phyloP scores from a whole-genome alignment of 257 asterid genomes.

The Gynochthodes officinalis region DNA sequence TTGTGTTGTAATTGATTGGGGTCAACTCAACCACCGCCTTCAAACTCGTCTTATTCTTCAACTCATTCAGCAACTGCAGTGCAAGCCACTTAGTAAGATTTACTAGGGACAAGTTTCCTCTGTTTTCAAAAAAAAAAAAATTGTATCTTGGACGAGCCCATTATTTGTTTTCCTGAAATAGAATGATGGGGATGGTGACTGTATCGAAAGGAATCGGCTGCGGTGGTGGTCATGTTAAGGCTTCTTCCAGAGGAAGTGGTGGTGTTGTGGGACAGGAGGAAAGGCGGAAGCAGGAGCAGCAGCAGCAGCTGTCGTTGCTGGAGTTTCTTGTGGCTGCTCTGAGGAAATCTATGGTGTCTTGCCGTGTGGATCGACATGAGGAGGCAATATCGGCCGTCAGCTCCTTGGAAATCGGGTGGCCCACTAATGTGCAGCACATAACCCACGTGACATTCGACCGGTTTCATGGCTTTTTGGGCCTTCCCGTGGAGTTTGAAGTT shows the following conservation, averaged over 20 bases:
- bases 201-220: slow-evolving; percentile 59
- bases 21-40: slow-evolving; percentile 9
- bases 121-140: neutral
- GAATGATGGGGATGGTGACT: slow-evolving; percentile 75
- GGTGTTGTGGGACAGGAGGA: slow-evolving; percentile 28
- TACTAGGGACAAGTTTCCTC: too few species aligned
- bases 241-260: neutral
- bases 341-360: slow-evolving; percentile 87
- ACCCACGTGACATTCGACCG: slow-evolving; percentile 94
- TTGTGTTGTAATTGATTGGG: neutral
- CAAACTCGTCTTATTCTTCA: neutral
- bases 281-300: slow-evolving; percentile 36
- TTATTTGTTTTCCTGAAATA: neutral
- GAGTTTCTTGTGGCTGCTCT: slow-evolving; percentile 71
- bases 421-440: slow-evolving; percentile 84
- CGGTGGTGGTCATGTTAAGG: slow-evolving; percentile 25
- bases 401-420: slow-evolving; percentile 93
- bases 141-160: neutral
- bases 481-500: slow-evolving; percentile 86
- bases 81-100: neutral
- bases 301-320: slow-evolving; percentile 61
- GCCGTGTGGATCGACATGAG: slow-evolving; percentile 64
- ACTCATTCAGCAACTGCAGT: neutral
- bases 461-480: slow-evolving; percentile 87
- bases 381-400: slow-evolving; percentile 61